Evolutionary conservation across 139 green algal genomes (phyloP).

Genomic region (Raphidocelis subcapitata): DNA sequence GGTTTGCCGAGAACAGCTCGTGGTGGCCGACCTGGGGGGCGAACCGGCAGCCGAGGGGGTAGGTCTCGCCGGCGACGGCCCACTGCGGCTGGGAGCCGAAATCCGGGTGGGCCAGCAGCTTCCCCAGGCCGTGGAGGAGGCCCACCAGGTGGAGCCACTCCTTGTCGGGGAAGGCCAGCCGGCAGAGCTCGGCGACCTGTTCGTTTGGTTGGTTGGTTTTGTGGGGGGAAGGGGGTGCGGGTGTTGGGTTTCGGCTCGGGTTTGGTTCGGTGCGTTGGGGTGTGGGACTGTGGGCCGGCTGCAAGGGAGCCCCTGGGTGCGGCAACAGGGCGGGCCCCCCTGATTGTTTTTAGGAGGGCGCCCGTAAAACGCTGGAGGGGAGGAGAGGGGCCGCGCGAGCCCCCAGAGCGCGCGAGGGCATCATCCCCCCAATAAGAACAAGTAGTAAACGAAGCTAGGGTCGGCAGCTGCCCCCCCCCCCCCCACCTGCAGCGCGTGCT

Average conservation of each 20-base stretch:
- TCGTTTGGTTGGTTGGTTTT: slow-evolving; percentile 8
- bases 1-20: slow-evolving; percentile 29
- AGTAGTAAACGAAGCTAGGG: too few species aligned
- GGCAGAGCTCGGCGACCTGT: slow-evolving; percentile 68
- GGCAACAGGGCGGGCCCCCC: too few species aligned
- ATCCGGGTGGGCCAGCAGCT: slow-evolving; percentile 76
- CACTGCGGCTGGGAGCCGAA: slow-evolving; percentile 81
- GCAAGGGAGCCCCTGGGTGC: too few species aligned
- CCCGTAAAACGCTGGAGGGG: too few species aligned
- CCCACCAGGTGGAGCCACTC: slow-evolving; percentile 84
- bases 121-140: slow-evolving; percentile 80
- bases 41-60: slow-evolving; percentile 85
- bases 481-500: slow-evolving; percentile 72
- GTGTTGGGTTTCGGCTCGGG: too few species aligned
- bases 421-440: too few species aligned
- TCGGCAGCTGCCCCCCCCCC: slow-evolving; percentile 28
- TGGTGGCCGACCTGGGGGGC: slow-evolving; percentile 46
- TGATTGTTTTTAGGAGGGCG: too few species aligned
- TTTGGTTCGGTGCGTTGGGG: too few species aligned
- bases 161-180: slow-evolving; percentile 64
- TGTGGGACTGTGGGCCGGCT: too few species aligned
- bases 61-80: slow-evolving; percentile 83
- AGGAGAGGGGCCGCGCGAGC: too few species aligned
- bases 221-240: not conserved
- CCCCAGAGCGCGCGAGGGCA: too few species aligned